Base-by-base conservation (phyloP, 768 basidiomycete genomes). In the Megacollybia marginata region DNA sequence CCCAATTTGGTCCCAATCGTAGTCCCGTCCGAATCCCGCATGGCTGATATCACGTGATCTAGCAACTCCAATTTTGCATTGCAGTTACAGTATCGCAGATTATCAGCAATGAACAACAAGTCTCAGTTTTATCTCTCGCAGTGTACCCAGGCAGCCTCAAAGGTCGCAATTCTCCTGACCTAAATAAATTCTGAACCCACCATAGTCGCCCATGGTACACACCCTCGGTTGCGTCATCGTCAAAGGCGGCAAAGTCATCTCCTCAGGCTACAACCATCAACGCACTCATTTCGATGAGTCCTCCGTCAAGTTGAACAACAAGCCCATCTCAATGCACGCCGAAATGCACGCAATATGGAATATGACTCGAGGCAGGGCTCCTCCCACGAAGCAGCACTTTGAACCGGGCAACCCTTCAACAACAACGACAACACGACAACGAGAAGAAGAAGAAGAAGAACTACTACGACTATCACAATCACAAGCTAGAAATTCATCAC, bases 271-370 rank as follows among this genome's bases (percentile, higher is more conserved):
- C 52, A 80, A 81, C 54, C 79, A 80, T 54, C 73, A 75, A 55
- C 67, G 77, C 34, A 66, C 77, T 20, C 73, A 75, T 50, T 79
- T 79, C 56, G 74, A 80, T 50, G 76, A 76, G 20, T 62, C 63
- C 10, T 69, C 73, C 43, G 57, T 65, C 28, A 56, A 50, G 35
- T 69, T 69, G 4, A 66, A 65, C 55, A 66, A 69, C 46, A 75
- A 70, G 67, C 62, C 65, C 16, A 51, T 68, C 13, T 69, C 65
- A 2, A 68, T 80, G 76, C 77, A 81, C 55, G 78, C 79, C 2
- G 76, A 79, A 64, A 80, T 80, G 80, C 73, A 80, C 54, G 73
- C 72, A 28, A 80, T 80, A 50, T 76, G 73, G 62, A 78, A 64
- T 54, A 57, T 73, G 49, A 76, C 73, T 47, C 64, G 72, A 58